These are phyloP conservation scores for Fusarium nygamai DNA, from an alignment of 2,329 filamentous ascomycete species.

Conservation along the genomic window DNA sequence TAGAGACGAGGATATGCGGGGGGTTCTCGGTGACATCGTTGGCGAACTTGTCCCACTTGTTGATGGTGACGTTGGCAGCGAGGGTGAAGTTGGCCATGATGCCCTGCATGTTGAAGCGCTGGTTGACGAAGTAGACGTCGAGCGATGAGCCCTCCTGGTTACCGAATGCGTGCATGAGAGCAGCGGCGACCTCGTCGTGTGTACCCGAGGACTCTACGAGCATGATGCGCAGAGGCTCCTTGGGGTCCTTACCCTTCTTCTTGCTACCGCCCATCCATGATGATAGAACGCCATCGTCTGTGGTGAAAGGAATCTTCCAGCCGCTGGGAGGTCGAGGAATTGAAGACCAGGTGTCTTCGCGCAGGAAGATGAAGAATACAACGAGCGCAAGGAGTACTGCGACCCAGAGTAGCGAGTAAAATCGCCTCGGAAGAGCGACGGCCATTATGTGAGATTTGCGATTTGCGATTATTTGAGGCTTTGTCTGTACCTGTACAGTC, in stretches of 20 bases:
- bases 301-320: slow-evolving; percentile 41
- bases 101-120: slow-evolving; percentile 42
- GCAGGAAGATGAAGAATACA: slow-evolving; percentile 32
- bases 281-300: slow-evolving; percentile 38
- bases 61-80: slow-evolving; percentile 26
- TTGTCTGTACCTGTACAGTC: background rate
- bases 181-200: slow-evolving; percentile 44
- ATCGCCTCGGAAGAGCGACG: slow-evolving; percentile 34
- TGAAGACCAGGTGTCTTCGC: slow-evolving; percentile 36
- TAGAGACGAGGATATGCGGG: slow-evolving; percentile 43
- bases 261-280: slow-evolving; percentile 27
- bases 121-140: slow-evolving; percentile 34
- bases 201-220: slow-evolving; percentile 42
- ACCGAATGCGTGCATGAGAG: slow-evolving; percentile 42
- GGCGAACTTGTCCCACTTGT: slow-evolving; percentile 29
- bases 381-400: slow-evolving; percentile 27
- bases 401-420: slow-evolving; percentile 37
- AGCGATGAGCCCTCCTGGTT: slow-evolving; percentile 34
- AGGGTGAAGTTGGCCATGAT: slow-evolving; percentile 43
- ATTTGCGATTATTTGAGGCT: background rate
- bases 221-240: slow-evolving; percentile 37
- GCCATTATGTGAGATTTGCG: slow-evolving; percentile 19
- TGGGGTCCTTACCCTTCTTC: slow-evolving; percentile 13
- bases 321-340: slow-evolving; percentile 28
- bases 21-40: slow-evolving; percentile 15